Conservation (phyloP, 805 yeast species). For the Lipomyces yamanashiensis region DNA sequence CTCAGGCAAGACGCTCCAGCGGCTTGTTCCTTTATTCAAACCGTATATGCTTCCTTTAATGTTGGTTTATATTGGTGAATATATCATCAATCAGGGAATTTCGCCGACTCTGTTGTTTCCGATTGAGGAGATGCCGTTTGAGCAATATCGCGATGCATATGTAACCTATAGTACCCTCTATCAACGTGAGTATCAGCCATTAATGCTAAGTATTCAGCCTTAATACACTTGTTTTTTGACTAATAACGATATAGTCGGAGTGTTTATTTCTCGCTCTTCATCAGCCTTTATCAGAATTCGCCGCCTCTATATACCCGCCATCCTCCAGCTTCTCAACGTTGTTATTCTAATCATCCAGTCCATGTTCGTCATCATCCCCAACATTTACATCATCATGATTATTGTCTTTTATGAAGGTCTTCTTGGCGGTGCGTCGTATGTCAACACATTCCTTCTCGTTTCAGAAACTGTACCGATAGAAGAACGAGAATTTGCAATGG, state of each 20-base stretch:
- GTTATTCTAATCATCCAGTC: conserved; percentile 67
- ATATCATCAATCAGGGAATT: conserved; percentile 87
- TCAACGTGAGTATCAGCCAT: conserved; percentile 56
- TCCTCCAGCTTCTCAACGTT: conserved; percentile 70
- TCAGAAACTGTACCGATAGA: conserved; percentile 58
- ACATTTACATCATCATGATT: conserved; percentile 63
- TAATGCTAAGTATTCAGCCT: not conserved
- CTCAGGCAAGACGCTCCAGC: conserved; percentile 34
- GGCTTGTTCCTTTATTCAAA: conserved; percentile 41
- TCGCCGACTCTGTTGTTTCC: conserved; percentile 88
- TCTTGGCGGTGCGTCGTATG: conserved; percentile 88
- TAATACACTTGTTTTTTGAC: not conserved
- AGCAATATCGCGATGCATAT: conserved; percentile 77
- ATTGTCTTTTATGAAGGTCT: conserved; percentile 83
- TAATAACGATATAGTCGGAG: conserved; percentile 59
- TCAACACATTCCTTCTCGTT: conserved; percentile 82
- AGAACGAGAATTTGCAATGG: conserved; percentile 78
- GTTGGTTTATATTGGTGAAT: conserved; percentile 84
- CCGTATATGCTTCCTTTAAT: conserved; percentile 81
- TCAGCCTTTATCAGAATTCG: conserved; percentile 65
- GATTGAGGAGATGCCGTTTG: conserved; percentile 69
- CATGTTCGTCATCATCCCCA: conserved; percentile 58
- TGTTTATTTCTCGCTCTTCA: conserved; percentile 87
- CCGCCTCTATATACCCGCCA: conserved; percentile 63
- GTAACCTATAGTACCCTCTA: conserved; percentile 89